A percentile compares a stretch with the other conserved stretches of the same genome.
These are phyloP conservation scores for Alliaria petiolata DNA, from an alignment of 345 rosid genomes.

Conservation along the genomic window DNA sequence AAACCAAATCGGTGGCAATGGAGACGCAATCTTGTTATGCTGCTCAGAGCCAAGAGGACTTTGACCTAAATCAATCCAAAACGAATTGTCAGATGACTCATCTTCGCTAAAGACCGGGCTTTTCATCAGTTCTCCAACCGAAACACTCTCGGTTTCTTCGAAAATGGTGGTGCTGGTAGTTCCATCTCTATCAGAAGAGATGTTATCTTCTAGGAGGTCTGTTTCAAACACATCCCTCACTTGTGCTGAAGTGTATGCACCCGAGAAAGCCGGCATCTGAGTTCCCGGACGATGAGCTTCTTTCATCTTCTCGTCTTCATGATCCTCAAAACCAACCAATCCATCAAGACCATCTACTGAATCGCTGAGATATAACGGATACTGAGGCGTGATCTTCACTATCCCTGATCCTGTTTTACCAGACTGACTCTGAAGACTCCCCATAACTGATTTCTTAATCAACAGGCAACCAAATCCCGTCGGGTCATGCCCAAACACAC, in stretches of 20 bases:
- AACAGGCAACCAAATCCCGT: conserved; percentile 96
- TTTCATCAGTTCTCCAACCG: conserved; percentile 93
- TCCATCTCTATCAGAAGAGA: conserved; percentile 81
- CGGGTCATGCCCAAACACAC: conserved; percentile 92
- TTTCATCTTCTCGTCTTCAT: conserved; percentile 51
- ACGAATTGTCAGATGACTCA: conserved; percentile 88
- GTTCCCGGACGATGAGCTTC: conserved; percentile 40
- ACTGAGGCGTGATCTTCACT: conserved; percentile 93
- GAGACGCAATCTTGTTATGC: conserved; percentile 59
- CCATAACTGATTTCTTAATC: conserved; percentile 95
- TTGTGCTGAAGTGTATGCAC: conserved; percentile 80
- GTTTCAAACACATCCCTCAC: conserved; percentile 90
- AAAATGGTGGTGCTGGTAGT: conserved; percentile 64
- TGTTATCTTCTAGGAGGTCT: conserved; percentile 74
- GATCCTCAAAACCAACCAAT: conserved; percentile 50
- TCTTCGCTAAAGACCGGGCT: conserved; percentile 96
- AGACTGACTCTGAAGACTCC: conserved; percentile 76
- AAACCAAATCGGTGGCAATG: conserved; percentile 74
- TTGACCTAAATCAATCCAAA: conserved; percentile 97
- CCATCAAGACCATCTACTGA: conserved; percentile 78
- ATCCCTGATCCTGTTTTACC: conserved; percentile 95
- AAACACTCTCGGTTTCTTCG: conserved; percentile 88
- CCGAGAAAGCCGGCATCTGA: conserved; percentile 95
- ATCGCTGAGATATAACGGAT: conserved; percentile 84
- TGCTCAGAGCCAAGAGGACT: conserved; percentile 76